phyloP scores from a whole-genome alignment of 1,284 basidiomycete species.

The Agroathelia rolfsii region DNA sequence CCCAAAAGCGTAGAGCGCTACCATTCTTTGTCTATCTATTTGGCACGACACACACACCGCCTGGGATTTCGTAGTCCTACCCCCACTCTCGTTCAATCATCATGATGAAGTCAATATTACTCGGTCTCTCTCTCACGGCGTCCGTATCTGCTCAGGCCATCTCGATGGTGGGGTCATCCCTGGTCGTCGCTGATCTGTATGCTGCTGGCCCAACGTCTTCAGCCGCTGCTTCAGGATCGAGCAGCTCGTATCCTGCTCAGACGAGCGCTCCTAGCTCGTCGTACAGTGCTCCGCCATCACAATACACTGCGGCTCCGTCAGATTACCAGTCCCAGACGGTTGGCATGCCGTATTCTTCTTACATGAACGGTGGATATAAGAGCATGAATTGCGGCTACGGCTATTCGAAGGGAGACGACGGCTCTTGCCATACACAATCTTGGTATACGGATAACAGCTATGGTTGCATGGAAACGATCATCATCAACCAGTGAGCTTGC shows the following conservation, averaged over 20 bases:
- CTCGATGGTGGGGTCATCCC: constrained; percentile 32
- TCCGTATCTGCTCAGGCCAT: constrained; percentile 46
- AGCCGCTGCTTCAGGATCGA: constrained; percentile 11
- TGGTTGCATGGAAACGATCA: constrained; percentile 58
- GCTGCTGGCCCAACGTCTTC: too few species aligned
- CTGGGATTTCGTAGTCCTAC: constrained; percentile 22
- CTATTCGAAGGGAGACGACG: constrained; percentile 43
- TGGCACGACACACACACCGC: constrained; percentile 12
- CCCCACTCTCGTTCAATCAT: constrained; percentile 34
- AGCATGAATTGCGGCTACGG: constrained; percentile 61
- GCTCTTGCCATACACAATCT: constrained; percentile 38
- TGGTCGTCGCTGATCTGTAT: too few species aligned
- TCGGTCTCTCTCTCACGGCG: constrained; percentile 47
- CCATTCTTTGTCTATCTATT: constrained; percentile 26
- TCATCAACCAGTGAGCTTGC: constrained; percentile 43
- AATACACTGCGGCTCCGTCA: constrained; percentile 31
- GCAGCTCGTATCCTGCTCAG: constrained; percentile 12
- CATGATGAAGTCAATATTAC: constrained; percentile 50
- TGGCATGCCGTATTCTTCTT: constrained; percentile 54
- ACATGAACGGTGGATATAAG: constrained; percentile 50
- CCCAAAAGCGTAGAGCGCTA: constrained; percentile 66
- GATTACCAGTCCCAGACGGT: constrained; percentile 28
- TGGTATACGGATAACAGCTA: constrained; percentile 37
- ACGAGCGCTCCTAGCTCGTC: constrained; percentile 12
- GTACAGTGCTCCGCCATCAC: constrained; percentile 23